Conservation (phyloP, 2,329 filamentous ascomycete species). For the Diatrype stigma region DNA sequence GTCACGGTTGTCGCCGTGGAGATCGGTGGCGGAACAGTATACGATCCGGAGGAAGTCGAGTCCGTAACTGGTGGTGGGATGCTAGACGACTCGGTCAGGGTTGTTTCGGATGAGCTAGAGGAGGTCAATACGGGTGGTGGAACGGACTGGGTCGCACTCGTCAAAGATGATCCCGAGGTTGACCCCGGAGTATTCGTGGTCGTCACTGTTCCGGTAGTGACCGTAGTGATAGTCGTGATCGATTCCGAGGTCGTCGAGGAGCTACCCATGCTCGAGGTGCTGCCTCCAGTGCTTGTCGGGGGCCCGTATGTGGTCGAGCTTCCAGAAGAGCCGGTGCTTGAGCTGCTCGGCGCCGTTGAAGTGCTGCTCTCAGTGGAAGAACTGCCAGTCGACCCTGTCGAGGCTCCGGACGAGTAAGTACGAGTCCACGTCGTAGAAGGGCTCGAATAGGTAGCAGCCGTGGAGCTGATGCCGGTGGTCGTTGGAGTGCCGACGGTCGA, state of each 20-base stretch:
- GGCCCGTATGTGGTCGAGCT: no score
- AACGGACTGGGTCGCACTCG: no score
- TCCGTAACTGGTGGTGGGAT: no score
- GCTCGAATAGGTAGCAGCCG: neutral
- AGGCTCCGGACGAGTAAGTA: constrained; percentile 5
- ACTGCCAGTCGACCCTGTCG: neutral
- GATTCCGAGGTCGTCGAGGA: constrained; percentile 6
- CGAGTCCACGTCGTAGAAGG: constrained; percentile 15
- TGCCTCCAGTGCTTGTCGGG: constrained; percentile 3
- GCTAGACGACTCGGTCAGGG: no score
- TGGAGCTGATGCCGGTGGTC: constrained; percentile 7
- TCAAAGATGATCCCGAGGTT: no score
- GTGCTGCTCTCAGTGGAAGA: neutral
- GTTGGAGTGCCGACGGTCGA: neutral
- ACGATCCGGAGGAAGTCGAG: no score
- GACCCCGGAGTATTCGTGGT: neutral
- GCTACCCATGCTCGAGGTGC: constrained; percentile 10
- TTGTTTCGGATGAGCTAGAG: neutral
- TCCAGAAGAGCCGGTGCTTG: neutral
- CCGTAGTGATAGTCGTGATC: neutral
- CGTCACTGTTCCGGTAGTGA: constrained; percentile 1
- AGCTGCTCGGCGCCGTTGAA: neutral
- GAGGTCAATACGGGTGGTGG: no score
- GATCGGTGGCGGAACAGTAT: no score
- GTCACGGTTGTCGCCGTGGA: no score